These are phyloP conservation scores for Termitomyces sp. DNA, from an alignment of 768 basidiomycete species.

Conservation along the genomic window DNA sequence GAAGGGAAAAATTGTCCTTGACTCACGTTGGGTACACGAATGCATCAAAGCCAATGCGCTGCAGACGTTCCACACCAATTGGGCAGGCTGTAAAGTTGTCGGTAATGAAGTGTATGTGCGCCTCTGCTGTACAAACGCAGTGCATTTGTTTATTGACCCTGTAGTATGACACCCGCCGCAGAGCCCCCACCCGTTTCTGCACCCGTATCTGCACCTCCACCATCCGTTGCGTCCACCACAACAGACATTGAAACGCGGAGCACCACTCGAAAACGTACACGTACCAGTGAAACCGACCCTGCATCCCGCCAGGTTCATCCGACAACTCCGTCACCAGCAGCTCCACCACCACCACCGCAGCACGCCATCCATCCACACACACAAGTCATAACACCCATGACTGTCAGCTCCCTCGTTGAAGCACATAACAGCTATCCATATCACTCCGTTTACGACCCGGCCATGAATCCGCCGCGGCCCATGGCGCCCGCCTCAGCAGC, in stretches of 20 bases:
- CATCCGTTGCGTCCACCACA: slow-evolving; percentile 1
- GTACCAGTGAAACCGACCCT: slow-evolving; percentile 5
- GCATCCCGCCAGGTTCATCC: slow-evolving; percentile 12
- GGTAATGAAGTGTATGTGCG: slow-evolving; percentile 63
- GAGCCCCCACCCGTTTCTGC: slow-evolving; percentile 11
- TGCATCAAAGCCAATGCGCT: slow-evolving; percentile 65
- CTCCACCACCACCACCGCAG: slow-evolving; percentile 14
- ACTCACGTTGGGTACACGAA: slow-evolving; percentile 70
- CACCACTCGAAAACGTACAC: slow-evolving; percentile 8
- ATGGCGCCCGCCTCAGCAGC: slow-evolving; percentile 41
- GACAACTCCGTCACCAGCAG: slow-evolving; percentile 1
- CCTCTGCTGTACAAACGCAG: not conserved
- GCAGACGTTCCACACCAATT: slow-evolving; percentile 71
- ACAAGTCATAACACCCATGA: slow-evolving; percentile 17
- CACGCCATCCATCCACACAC: slow-evolving; percentile 13
- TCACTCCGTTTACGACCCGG: slow-evolving; percentile 24
- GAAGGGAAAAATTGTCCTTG: slow-evolving; percentile 74
- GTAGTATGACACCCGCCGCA: slow-evolving; percentile 13
- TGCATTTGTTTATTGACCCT: not conserved
- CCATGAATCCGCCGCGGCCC: slow-evolving; percentile 31
- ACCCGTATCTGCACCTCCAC: slow-evolving; percentile 7
- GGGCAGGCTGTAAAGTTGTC: slow-evolving; percentile 77
- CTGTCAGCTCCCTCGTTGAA: slow-evolving; percentile 26
- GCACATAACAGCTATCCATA: slow-evolving; percentile 30
- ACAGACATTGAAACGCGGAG: slow-evolving; percentile 5